Conservation (phyloP, 2,329 filamentous ascomycete genomes). For the Endoconidiophora laricicola region DNA sequence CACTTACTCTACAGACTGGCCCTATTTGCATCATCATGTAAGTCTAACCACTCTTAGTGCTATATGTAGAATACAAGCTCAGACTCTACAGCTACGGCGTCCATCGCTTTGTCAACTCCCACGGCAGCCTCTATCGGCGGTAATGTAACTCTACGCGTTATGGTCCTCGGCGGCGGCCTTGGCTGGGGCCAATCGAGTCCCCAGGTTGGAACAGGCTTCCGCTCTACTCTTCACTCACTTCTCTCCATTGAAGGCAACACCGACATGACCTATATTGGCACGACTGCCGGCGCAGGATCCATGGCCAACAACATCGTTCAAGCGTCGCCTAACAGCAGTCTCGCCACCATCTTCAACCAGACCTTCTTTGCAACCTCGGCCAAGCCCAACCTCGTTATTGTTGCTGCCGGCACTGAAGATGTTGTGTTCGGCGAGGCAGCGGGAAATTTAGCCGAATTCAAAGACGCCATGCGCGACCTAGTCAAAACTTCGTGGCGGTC, state of each 20-base stretch:
- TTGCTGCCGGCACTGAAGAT: constrained; percentile 27
- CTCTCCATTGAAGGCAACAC: constrained; percentile 19
- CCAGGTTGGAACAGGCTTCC: constrained; percentile 22
- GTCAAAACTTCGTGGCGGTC: constrained; percentile 19
- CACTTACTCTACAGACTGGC: too few relatives aligned
- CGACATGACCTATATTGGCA: constrained; percentile 23
- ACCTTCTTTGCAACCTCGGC: constrained; percentile 17
- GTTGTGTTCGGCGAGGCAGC: not conserved
- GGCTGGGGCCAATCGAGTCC: constrained; percentile 21
- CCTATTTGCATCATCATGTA: too few relatives aligned
- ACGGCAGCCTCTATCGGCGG: not conserved
- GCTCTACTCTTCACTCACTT: constrained; percentile 20
- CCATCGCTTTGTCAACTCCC: not conserved
- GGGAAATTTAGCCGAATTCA: constrained; percentile 18
- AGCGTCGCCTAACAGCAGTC: constrained; percentile 21
- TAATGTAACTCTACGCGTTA: constrained; percentile 15
- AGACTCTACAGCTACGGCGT: too few relatives aligned
- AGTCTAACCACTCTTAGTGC: too few relatives aligned
- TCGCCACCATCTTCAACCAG: constrained; percentile 21
- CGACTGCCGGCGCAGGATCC: constrained; percentile 19
- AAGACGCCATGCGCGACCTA: constrained; percentile 17
- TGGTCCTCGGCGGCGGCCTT: constrained; percentile 25
- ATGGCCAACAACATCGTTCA: constrained; percentile 23
- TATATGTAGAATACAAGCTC: too few relatives aligned
- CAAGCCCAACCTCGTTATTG: constrained; percentile 22